Evolutionary conservation across 352 stramenopile species (phyloP).

Genomic region (Phytophthora parvispora): DNA sequence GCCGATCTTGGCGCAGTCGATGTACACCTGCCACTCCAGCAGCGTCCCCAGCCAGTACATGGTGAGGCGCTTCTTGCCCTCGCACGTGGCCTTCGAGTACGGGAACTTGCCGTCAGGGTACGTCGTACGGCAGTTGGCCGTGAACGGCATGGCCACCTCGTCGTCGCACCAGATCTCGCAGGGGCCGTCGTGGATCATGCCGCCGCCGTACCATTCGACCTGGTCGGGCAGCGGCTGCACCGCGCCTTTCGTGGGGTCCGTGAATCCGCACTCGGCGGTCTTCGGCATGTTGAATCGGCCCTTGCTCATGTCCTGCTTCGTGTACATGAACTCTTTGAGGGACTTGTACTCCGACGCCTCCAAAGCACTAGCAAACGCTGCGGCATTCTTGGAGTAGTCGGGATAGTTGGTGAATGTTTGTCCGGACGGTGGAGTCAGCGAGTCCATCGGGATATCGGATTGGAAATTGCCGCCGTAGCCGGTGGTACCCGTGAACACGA

Average conservation of each 20-base stretch:
- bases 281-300: conserved; percentile 23
- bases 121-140: conserved; percentile 41
- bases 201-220: conserved; percentile 41
- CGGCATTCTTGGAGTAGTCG: conserved; percentile 8
- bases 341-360: conserved; percentile 22
- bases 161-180: conserved; percentile 61
- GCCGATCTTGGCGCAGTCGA: conserved; percentile 28
- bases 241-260: conserved; percentile 26
- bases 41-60: conserved; percentile 51
- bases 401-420: conserved; percentile 28
- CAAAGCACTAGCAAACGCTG: conserved; percentile 15
- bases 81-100: conserved; percentile 41
- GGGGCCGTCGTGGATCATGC: conserved; percentile 49
- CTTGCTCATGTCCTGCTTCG: conserved; percentile 26
- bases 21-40: conserved; percentile 34
- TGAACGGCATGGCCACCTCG: conserved; percentile 49
- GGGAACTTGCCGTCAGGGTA: conserved; percentile 38
- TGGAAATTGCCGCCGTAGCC: conserved; percentile 24
- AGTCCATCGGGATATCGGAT: conserved; percentile 10
- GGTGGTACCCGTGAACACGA: conserved; percentile 17
- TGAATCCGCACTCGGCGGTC: conserved; percentile 41
- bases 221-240: conserved; percentile 34
- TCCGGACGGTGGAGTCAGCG: conserved; percentile 14
- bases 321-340: conserved; percentile 22
- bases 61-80: conserved; percentile 38